Conservation (phyloP, 2,329 filamentous ascomycete genomes). For the Fonsecaea nubica region DNA sequence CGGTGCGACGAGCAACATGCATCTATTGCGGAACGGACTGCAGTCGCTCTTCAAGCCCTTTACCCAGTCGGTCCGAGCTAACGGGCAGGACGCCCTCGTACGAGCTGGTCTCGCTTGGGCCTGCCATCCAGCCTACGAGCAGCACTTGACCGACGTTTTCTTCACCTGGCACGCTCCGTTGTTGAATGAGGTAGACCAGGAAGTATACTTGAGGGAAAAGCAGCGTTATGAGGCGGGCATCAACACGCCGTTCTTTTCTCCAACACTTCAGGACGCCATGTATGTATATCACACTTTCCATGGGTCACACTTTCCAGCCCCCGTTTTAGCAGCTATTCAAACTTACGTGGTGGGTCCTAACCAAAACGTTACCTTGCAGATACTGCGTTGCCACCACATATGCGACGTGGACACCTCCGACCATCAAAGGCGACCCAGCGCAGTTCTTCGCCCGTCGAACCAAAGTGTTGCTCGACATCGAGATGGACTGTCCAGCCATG, state of each 20-base stretch:
- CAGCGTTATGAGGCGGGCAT: constrained; percentile 37
- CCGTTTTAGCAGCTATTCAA: no score
- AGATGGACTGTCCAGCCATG: constrained; percentile 56
- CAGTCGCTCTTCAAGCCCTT: no score
- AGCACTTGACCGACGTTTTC: constrained; percentile 54
- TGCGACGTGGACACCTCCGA: constrained; percentile 12
- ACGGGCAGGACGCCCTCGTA: no score
- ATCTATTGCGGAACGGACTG: no score
- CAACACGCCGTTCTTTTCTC: constrained; percentile 49
- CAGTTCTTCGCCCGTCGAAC: constrained; percentile 46
- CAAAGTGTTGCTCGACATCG: constrained; percentile 55
- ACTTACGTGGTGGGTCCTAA: no score
- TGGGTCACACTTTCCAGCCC: no score
- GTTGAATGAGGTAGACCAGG: constrained; percentile 54
- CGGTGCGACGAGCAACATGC: no score
- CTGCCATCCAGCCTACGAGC: constrained; percentile 51
- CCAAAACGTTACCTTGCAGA: no score
- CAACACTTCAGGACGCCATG: constrained; percentile 52
- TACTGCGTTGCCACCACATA: not conserved
- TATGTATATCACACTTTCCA: constrained; percentile 24
- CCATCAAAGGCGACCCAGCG: no score
- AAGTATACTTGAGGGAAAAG: constrained; percentile 45
- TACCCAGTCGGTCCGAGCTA: no score
- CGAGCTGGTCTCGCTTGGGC: constrained; percentile 47
- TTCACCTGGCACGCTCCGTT: constrained; percentile 59